These are phyloP conservation scores for Cyclostephanos tholiformis DNA, from an alignment of 108 stramenopile species.

Conservation along the genomic window DNA sequence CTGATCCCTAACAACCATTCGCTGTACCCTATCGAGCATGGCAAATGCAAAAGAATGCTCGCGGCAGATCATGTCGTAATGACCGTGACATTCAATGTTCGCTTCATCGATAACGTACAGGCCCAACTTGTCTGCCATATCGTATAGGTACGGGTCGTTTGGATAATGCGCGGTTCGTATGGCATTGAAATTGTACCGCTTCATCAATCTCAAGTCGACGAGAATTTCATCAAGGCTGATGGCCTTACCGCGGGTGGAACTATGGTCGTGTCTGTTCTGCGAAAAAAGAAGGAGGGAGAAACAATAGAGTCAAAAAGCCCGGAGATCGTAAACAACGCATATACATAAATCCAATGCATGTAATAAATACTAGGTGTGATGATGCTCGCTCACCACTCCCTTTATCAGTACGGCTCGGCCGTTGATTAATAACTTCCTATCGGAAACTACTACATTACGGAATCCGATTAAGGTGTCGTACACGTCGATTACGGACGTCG, in stretches of 20 bases:
- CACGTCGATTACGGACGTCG: conserved; percentile 12
- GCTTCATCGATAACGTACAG: conserved; percentile 97
- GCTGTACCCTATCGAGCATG: conserved; percentile 62
- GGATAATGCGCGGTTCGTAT: conserved; percentile 96
- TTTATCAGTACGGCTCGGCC: conserved; percentile 55
- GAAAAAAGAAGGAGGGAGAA: conserved; percentile 55
- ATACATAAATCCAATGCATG: too few species aligned
- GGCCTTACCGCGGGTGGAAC: conserved; percentile 83
- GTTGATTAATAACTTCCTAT: conserved; percentile 41
- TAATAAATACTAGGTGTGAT: too few species aligned
- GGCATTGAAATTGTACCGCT: conserved; percentile 95
- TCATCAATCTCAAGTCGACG: conserved; percentile 66
- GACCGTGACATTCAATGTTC: conserved; percentile 97
- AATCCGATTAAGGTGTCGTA: conserved; percentile 33
- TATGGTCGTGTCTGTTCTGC: conserved; percentile 95
- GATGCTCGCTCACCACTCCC: conserved; percentile 18
- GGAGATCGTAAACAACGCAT: too few species aligned
- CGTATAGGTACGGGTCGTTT: conserved; percentile 87
- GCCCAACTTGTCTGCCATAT: conserved; percentile 89
- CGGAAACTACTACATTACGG: conserved; percentile 23
- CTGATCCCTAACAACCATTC: conserved; percentile 87
- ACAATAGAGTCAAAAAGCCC: neutral
- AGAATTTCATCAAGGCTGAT: conserved; percentile 67
- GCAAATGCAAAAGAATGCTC: conserved; percentile 65
- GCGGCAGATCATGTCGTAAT: conserved; percentile 76